Evolutionary conservation across 2,329 filamentous ascomycete species (phyloP), one percentile per base, ranked within the genome.

Genomic region (Aureobasidium mangrovei): DNA sequence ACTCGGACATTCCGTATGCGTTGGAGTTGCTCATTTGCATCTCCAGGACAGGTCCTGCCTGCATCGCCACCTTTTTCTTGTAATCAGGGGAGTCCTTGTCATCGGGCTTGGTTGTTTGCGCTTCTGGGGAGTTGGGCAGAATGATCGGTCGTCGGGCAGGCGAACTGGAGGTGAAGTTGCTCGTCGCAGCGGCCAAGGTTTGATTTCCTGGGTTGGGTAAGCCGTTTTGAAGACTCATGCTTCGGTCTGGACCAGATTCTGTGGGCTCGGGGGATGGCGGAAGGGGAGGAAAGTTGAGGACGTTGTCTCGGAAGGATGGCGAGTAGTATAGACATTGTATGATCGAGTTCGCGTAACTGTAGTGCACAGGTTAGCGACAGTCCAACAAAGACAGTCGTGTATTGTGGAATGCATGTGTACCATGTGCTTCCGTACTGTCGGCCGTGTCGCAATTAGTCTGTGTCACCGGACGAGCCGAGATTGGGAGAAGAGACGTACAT

Each of bases 251-350:
- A 53, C 41, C 53, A 7, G 29, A 10, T 5, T 40, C 43, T 29
- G 24, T 36, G 24, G 39, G 53, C 38, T 47, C 43, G 43, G 53
- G 53, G 24, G 53, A 42, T 5, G 53, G 41, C 7, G 55, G 52
- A 18, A 54, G 48, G 7, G 54, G 47, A 3, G 93, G 91, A 65
- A 95, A 98, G 66, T 87, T 91, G 70, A 98, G 83, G 61, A 98
- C 89, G 65, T 91, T 83, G 74, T 96, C 86, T 72, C 93, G 88
- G 70, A 98, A 98, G 32, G 88, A 83, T 42, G 89, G 85, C 24
- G 91, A 96, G 74, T 95, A 95, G 74, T 95, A 98, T 56, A 98
- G 82, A 64, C 90, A 94, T 74, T 98, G 93, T 56, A 98, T 81
- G 65, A 98, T 95, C 10, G 93, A 98, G 72, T 98, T 98, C 75